phyloP scores from a whole-genome alignment of 2,329 filamentous ascomycete genomes.

The Pseudogymnoascus sp. region DNA sequence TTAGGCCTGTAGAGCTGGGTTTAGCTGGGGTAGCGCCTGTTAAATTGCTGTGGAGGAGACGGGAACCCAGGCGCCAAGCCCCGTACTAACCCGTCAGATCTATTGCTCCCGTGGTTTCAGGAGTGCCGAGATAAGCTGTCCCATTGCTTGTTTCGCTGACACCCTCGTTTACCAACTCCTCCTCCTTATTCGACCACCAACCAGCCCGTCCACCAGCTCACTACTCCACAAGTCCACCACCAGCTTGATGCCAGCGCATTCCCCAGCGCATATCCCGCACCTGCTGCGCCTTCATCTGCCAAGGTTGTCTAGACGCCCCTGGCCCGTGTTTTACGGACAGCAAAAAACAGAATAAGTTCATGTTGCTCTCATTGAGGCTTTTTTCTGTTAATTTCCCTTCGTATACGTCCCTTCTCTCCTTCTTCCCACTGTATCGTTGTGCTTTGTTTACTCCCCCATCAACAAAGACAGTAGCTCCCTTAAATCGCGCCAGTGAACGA shows the following conservation, averaged over 20 bases:
- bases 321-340: not conserved
- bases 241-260: not conserved
- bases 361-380: not conserved
- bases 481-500: not conserved
- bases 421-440: not conserved
- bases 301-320: not conserved
- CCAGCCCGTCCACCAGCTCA: not conserved
- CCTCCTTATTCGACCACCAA: not conserved
- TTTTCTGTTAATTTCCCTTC: constrained; percentile 1
- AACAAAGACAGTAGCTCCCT: not conserved
- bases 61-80: not conserved
- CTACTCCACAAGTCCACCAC: not conserved
- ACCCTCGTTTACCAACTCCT: not conserved
- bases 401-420: not conserved
- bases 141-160: not conserved
- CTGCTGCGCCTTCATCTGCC: not conserved
- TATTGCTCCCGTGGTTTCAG: not conserved
- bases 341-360: not conserved
- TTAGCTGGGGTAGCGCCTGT: not conserved
- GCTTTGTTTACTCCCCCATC: not conserved
- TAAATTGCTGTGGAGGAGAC: not conserved
- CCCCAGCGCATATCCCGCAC: not conserved
- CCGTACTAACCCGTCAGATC: not conserved
- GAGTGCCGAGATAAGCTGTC: not conserved
- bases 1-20: too few relatives aligned